Evolutionary conservation across 805 yeast species (phyloP).

Genomic region (Schwanniomyces yamadae): DNA sequence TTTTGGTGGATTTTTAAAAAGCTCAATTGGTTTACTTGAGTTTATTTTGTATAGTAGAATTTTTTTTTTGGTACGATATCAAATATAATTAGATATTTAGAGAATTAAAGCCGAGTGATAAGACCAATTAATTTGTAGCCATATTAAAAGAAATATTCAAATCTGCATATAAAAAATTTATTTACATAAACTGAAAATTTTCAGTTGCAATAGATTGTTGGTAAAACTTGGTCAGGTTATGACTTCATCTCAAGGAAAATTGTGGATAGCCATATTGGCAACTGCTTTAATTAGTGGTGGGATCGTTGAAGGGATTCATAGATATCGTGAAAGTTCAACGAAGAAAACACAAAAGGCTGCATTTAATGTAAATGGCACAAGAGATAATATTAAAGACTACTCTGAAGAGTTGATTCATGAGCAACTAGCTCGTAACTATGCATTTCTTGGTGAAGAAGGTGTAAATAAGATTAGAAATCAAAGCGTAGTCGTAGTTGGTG

Average conservation of each 20-base stretch:
- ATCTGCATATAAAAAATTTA: neutral
- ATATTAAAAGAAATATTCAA: no score
- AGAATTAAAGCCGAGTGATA: no score
- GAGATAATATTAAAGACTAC: constrained; percentile 17
- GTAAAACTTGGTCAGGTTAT: neutral
- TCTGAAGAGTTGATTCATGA: constrained; percentile 78
- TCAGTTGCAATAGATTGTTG: constrained; percentile 3
- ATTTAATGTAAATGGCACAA: constrained; percentile 1
- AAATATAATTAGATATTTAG: no score
- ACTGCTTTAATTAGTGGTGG: constrained; percentile 36
- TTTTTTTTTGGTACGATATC: no score
- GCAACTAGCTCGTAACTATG: constrained; percentile 91
- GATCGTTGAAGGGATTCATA: constrained; percentile 35
- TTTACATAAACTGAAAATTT: neutral
- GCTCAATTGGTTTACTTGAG: no score
- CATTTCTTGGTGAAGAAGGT: constrained; percentile 86
- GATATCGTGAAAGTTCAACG: constrained; percentile 9
- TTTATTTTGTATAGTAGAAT: no score
- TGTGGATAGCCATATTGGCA: constrained; percentile 20
- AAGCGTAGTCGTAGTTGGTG: constrained; percentile 79
- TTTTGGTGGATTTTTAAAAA: no score
- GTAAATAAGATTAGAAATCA: constrained; percentile 69
- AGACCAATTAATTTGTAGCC: neutral
- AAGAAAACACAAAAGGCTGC: neutral
- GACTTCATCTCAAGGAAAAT: constrained; percentile 10